phyloP scores from a whole-genome alignment of 2,329 filamentous ascomycete species.

The Cryoendolithus antarcticus region DNA sequence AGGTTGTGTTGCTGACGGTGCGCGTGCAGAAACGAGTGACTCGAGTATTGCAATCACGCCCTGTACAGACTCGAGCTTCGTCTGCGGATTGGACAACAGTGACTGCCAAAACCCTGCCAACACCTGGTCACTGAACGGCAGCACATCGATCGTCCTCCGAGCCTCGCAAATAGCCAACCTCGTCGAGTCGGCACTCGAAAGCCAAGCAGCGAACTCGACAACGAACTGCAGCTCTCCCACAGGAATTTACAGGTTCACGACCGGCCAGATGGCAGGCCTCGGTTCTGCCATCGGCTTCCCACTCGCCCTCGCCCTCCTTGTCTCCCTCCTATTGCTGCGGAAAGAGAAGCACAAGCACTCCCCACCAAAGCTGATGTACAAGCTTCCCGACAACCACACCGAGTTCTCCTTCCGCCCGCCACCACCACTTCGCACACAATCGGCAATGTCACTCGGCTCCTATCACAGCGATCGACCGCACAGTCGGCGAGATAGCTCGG shows the following conservation, averaged over 20 bases:
- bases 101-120: slow-evolving; percentile 12
- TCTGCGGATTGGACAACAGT: slow-evolving; percentile 18
- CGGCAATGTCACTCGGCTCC: not conserved
- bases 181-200: slow-evolving; percentile 10
- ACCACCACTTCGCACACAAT: slow-evolving; percentile 2
- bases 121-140: slow-evolving; percentile 16
- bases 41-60: slow-evolving; percentile 15
- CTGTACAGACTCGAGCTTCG: slow-evolving; percentile 18
- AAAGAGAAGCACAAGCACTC: slow-evolving; percentile 11
- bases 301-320: slow-evolving; percentile 14
- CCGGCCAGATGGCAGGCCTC: slow-evolving; percentile 17
- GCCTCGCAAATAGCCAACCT: slow-evolving; percentile 17
- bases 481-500: not conserved
- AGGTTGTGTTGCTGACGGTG: slow-evolving; percentile 1
- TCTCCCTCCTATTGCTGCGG: slow-evolving; percentile 11
- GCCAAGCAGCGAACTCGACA: slow-evolving; percentile 5
- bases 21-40: slow-evolving; percentile 5
- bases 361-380: slow-evolving; percentile 20
- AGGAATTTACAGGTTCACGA: slow-evolving; percentile 9
- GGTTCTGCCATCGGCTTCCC: slow-evolving; percentile 18
- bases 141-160: slow-evolving; percentile 16
- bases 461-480: not conserved
- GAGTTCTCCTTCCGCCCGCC: slow-evolving; percentile 10
- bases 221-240: slow-evolving; percentile 1
- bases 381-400: slow-evolving; percentile 18